Conservation (phyloP, 176 grass and related monocot species). For the Triticum monococcum region DNA sequence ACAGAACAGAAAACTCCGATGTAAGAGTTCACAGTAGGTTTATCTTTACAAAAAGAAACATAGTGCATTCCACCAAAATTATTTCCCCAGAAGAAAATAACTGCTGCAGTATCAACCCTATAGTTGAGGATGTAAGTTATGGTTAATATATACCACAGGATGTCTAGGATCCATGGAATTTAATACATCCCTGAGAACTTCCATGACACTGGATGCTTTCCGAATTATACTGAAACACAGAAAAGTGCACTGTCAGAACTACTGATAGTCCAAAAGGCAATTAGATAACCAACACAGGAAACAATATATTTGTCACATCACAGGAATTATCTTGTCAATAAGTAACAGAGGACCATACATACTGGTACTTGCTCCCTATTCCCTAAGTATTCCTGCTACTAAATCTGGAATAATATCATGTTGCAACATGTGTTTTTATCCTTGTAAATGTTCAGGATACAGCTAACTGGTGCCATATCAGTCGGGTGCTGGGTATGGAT, state of each 20-base stretch:
- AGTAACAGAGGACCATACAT: not conserved
- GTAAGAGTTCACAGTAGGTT: not conserved
- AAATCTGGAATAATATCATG: not conserved
- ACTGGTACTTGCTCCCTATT: not conserved
- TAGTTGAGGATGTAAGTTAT: not conserved
- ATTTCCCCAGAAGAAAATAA: not conserved
- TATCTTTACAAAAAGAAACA: not conserved
- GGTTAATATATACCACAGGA: conserved; percentile 68
- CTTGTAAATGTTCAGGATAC: not conserved
- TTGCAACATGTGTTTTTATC: not conserved
- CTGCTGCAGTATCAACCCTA: not conserved
- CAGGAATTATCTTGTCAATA: not conserved
- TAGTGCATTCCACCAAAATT: not conserved
- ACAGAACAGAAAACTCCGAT: not conserved
- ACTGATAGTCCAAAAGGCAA: not conserved
- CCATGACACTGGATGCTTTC: conserved; percentile 82
- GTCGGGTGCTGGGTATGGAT: no score
- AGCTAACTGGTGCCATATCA: no score
- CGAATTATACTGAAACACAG: conserved; percentile 68
- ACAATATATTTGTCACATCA: not conserved
- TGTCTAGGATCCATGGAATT: conserved; percentile 78
- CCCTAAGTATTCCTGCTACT: not conserved
- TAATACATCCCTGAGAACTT: conserved; percentile 86
- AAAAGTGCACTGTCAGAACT: conserved; percentile 8
- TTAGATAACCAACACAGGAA: not conserved